Percentiles rank a stretch among this genome's conserved stretches.
Conservation (phyloP, 306 rosid species). For the Quercus suber region DNA sequence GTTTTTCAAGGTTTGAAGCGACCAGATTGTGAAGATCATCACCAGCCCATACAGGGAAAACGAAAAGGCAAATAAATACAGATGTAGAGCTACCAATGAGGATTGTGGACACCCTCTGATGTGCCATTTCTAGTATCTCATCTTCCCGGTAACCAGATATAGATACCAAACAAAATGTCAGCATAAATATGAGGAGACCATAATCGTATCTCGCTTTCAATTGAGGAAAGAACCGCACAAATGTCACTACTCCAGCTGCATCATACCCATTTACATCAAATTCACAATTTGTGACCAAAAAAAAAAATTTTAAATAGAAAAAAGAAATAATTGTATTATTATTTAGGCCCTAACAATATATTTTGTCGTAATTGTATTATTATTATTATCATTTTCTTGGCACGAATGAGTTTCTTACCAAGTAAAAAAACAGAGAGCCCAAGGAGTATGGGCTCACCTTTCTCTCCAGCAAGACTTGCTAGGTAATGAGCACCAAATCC, state of each 20-base stretch:
- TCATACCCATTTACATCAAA: not conserved
- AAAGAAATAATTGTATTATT: no score
- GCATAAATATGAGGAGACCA: constrained; percentile 14
- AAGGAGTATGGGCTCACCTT: constrained; percentile 5
- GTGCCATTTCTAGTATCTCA: constrained; percentile 4
- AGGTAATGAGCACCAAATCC: constrained; percentile 27
- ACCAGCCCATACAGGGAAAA: constrained; percentile 26
- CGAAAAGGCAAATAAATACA: not conserved
- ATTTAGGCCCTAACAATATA: no score
- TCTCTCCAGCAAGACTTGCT: constrained; percentile 12
- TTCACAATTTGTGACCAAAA: not conserved
- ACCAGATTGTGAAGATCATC: constrained; percentile 20
- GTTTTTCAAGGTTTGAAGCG: constrained; percentile 21
- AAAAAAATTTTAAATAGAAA: no score
- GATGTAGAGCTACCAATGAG: constrained; percentile 7
- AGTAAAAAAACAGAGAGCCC: constrained; percentile 19
- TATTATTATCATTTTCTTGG: not conserved
- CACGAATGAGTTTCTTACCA: constrained; percentile 7
- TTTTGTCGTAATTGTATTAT: no score
- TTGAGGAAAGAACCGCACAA: constrained; percentile 19
- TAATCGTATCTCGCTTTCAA: constrained; percentile 30
- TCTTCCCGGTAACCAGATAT: constrained; percentile 23
- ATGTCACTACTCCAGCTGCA: constrained; percentile 8
- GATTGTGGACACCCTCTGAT: not conserved
- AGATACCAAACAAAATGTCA: constrained; percentile 26